A percentile compares a stretch with the other conserved stretches of the same genome.
These are phyloP conservation scores for Tubosaeta brunneosetosa DNA, from an alignment of 768 basidiomycete species.

Conservation along the genomic window DNA sequence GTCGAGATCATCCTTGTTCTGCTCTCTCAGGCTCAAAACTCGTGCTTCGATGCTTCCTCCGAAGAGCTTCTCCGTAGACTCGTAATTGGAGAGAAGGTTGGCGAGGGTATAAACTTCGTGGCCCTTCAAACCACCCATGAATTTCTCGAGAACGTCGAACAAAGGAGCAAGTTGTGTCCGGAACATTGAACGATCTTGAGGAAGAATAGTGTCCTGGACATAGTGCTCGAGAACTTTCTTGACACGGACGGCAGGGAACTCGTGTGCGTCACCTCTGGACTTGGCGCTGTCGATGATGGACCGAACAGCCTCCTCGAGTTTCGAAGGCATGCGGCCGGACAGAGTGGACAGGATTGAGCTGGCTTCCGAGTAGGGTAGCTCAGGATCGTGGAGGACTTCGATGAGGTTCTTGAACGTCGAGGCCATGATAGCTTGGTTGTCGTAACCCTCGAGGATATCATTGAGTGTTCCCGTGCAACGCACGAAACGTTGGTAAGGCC, in stretches of 20 bases:
- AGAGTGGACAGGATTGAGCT: slow-evolving; percentile 80
- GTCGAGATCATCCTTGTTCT: slow-evolving; percentile 89
- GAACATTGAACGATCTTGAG: slow-evolving; percentile 79
- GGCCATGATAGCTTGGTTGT: slow-evolving; percentile 90
- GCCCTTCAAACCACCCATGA: slow-evolving; percentile 75
- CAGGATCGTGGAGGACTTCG: slow-evolving; percentile 73
- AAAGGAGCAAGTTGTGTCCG: slow-evolving; percentile 65
- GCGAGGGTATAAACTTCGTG: slow-evolving; percentile 83
- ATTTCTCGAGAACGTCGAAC: slow-evolving; percentile 73
- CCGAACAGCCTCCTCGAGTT: slow-evolving; percentile 85
- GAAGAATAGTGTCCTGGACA: slow-evolving; percentile 71
- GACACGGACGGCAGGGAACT: slow-evolving; percentile 87
- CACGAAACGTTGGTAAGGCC: slow-evolving; percentile 81
- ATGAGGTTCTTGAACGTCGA: slow-evolving; percentile 84
- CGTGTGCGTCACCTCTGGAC: slow-evolving; percentile 64
- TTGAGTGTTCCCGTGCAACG: slow-evolving; percentile 71
- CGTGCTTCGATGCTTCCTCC: slow-evolving; percentile 92
- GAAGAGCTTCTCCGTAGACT: slow-evolving; percentile 85
- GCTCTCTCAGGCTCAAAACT: slow-evolving; percentile 84
- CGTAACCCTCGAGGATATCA: slow-evolving; percentile 94
- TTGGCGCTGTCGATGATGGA: slow-evolving; percentile 72
- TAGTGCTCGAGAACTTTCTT: slow-evolving; percentile 85
- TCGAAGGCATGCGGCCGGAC: slow-evolving; percentile 88
- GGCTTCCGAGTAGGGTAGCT: slow-evolving; percentile 85
- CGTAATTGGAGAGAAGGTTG: slow-evolving; percentile 71